Evolutionary conservation across 202 grass and related monocot genomes (phyloP).

Genomic region (Panicum virgatum): DNA sequence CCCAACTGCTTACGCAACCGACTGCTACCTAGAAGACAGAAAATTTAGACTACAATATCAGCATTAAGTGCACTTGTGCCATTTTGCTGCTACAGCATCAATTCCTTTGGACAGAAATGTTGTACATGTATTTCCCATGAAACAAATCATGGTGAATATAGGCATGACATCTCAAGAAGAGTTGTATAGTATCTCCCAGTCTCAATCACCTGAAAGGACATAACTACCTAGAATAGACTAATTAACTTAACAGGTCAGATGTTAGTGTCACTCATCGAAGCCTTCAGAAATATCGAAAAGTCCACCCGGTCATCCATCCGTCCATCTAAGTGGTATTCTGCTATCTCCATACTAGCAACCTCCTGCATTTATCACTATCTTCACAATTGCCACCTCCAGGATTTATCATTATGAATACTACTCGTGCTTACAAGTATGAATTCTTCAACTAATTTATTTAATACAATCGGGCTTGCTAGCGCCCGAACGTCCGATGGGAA

Average conservation of each 20-base stretch:
- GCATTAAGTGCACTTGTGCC: not conserved
- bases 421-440: not conserved
- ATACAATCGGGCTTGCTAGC: no score
- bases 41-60: not conserved
- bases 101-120: not conserved
- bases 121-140: not conserved
- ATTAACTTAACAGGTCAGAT: not conserved
- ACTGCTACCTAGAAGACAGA: not conserved
- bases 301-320: not conserved
- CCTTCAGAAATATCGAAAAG: not conserved
- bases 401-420: not conserved
- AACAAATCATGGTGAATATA: conserved; percentile 3
- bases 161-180: not conserved
- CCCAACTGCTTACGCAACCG: not conserved
- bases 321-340: not conserved
- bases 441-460: not conserved
- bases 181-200: not conserved
- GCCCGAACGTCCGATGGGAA: no score
- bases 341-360: not conserved
- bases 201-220: not conserved
- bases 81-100: not conserved
- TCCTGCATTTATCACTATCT: not conserved
- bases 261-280: conserved; percentile 20
- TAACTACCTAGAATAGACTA: conserved; percentile 15
- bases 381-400: not conserved